Conservation (phyloP, 1,284 basidiomycete genomes). For the Hemileia vastatrix region DNA sequence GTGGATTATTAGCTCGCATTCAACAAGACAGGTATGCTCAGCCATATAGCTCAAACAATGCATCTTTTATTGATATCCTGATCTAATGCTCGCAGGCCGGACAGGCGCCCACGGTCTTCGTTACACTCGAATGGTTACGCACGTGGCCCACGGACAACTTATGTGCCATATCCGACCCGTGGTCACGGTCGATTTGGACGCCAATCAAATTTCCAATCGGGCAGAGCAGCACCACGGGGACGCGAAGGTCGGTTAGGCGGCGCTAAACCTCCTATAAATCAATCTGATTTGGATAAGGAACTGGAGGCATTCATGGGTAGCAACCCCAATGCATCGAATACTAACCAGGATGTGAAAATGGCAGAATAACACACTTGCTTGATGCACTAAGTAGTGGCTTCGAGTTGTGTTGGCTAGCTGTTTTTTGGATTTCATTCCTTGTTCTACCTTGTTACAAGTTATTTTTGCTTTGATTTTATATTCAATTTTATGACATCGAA, state of each 20-base stretch:
- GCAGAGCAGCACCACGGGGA: background rate
- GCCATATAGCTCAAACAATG: background rate
- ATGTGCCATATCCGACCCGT: too few species aligned
- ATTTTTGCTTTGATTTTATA: too few species aligned
- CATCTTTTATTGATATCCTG: constrained; percentile 6
- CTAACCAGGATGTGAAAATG: constrained; percentile 4
- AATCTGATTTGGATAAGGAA: constrained; percentile 19
- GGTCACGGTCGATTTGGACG: too few species aligned
- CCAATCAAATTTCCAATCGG: too few species aligned
- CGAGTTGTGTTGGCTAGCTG: too few species aligned
- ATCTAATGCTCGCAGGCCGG: too few species aligned
- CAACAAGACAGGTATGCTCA: constrained; percentile 14
- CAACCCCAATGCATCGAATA: background rate
- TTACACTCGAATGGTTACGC: background rate
- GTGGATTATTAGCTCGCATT: constrained; percentile 8
- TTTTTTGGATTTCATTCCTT: too few species aligned
- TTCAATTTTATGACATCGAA: too few species aligned
- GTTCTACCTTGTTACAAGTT: too few species aligned
- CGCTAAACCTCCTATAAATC: background rate
- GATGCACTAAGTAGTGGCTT: too few species aligned
- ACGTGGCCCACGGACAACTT: background rate
- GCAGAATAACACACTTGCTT: too few species aligned
- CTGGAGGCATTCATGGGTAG: constrained; percentile 19
- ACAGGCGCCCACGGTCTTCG: background rate
- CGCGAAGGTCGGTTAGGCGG: background rate